Evolutionary conservation across 805 yeast species (phyloP), one percentile per base, ranked within the genome.

Genomic region (Candida rishiriensis): DNA sequence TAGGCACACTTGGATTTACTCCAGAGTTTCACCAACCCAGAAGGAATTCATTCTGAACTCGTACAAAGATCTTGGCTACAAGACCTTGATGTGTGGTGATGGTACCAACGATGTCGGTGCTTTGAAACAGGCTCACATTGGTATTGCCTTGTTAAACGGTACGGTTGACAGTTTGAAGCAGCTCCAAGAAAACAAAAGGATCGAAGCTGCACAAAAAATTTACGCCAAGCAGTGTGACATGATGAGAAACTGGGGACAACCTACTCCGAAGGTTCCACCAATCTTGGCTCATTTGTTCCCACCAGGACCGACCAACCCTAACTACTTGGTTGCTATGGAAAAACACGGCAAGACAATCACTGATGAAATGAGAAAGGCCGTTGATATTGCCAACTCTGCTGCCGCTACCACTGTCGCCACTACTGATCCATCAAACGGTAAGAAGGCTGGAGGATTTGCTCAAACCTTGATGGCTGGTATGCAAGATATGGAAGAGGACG

Each of bases 71-170:
- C 76, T 88, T 63, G 97, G 97, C 21, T 93, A 91, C 68, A 85
- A 80, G 60, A 93, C 98, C 18, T 76, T 93, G 57, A 93, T 93
- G 99, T 93, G 99, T 69, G 99, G 99, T 74, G 99, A 93, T 69
- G 99, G 99, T 69, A 93, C 99, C n/a, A 93, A 93, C 63, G 99
- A 93, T 73, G 99, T 93, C 40, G 99, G 99, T 67, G 99, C 99
- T 43, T 78, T 93, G 69, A 93, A 93, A 66, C 98, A 93, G 71
- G 98, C 99, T 2, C 96, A 93, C 61, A 85, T 93, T 60, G 99
- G 99, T 73, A 87, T 93, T 63, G 99, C 99, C n/a, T 72, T 93
- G 55, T 76, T 93, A 64, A 93, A 93, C 60, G 99, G 98, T 69
- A 90, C 99, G 44, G 96, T 87, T 61, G 97, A 88, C 42, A 85